These are phyloP conservation scores for Telopea speciosissima DNA, from an alignment of 177 flowering plant genomes.

Conservation along the genomic window DNA sequence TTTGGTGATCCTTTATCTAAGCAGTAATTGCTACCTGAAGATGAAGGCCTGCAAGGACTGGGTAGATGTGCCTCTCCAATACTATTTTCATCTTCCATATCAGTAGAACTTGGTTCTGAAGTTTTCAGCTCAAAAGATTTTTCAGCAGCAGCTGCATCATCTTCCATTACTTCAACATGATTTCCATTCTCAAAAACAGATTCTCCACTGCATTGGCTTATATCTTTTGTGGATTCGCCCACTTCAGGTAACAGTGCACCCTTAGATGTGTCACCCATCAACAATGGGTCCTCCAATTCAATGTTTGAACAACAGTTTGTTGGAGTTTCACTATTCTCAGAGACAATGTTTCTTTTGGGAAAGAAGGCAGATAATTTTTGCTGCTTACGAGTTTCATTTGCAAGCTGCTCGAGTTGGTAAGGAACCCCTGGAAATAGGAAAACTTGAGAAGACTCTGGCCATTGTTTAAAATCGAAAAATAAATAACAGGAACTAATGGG, in stretches of 20 bases:
- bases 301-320: conserved; percentile 13
- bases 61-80: conserved; percentile 16
- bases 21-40: conserved; percentile 28
- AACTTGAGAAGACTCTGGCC: not conserved
- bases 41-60: conserved; percentile 22
- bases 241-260: conserved; percentile 23
- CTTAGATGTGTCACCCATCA: conserved; percentile 10
- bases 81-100: conserved; percentile 18
- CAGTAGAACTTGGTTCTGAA: conserved; percentile 16
- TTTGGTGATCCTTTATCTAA: conserved; percentile 28
- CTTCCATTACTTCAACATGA: conserved; percentile 15
- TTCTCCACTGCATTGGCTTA: conserved; percentile 17
- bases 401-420: conserved; percentile 83
- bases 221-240: conserved; percentile 14
- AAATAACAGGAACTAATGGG: not conserved
- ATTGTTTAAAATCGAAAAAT: not conserved
- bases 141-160: conserved; percentile 16
- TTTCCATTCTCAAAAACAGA: conserved; percentile 15
- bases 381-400: conserved; percentile 42
- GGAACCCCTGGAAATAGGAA: conserved; percentile 61
- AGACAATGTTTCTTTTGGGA: conserved; percentile 23
- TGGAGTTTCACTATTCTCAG: conserved; percentile 21
- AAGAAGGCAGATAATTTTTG: conserved; percentile 76
- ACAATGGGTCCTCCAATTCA: conserved; percentile 29
- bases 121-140: conserved; percentile 21